These are phyloP conservation scores for Barbarea vulgaris DNA, from an alignment of 345 rosid genomes.

Conservation along the genomic window DNA sequence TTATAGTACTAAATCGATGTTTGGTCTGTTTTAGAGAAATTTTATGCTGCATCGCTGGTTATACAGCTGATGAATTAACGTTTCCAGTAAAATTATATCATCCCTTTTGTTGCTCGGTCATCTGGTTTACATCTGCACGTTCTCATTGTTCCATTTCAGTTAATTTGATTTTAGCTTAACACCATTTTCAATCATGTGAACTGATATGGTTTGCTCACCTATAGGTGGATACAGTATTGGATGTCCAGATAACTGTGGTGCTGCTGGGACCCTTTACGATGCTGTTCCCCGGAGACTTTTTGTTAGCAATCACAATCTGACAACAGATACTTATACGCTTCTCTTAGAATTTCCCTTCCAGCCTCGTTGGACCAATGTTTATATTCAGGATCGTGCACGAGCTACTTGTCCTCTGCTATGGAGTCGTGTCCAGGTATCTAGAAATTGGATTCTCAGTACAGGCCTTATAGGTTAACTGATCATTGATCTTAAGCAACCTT, in stretches of 20 bases:
- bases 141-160: background rate
- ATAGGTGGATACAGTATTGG: constrained; percentile 82
- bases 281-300: constrained; percentile 89
- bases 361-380: constrained; percentile 89
- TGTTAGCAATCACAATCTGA: constrained; percentile 77
- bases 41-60: background rate
- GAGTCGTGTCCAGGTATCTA: constrained; percentile 95
- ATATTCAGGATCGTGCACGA: constrained; percentile 75
- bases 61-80: constrained; percentile 9
- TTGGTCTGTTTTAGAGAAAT: background rate
- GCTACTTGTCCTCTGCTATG: constrained; percentile 95
- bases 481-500: constrained; percentile 4
- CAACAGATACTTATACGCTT: constrained; percentile 86
- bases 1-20: background rate
- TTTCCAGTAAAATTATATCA: constrained; percentile 2
- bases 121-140: constrained; percentile 9
- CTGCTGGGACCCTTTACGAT: constrained; percentile 96
- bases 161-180: background rate
- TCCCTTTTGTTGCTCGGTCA: background rate
- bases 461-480: constrained; percentile 13
- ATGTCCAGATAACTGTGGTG: constrained; percentile 88
- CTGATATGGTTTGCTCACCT: constrained; percentile 24
- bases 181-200: constrained; percentile 17
- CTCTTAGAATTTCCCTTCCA: constrained; percentile 92
- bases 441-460: constrained; percentile 9